phyloP scores from a whole-genome alignment of 139 green algal species.

The Chlorella sp. region DNA sequence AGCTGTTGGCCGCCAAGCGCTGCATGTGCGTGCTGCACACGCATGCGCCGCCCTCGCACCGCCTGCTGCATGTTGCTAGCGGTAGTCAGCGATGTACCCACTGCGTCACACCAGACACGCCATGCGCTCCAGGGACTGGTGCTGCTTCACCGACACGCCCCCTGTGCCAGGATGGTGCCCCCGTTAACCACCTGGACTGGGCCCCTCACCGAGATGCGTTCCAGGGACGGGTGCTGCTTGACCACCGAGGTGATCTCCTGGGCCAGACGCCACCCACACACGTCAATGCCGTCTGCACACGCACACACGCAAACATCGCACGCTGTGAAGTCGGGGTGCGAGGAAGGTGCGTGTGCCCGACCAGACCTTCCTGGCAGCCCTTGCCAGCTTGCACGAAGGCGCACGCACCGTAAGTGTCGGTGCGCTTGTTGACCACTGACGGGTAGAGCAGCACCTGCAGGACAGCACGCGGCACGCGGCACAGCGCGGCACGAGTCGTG shows the following conservation, averaged over 20 bases:
- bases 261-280: slow-evolving; percentile 65
- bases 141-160: too few species aligned
- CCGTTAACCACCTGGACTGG: too few species aligned
- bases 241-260: slow-evolving; percentile 57
- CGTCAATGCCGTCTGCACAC: slow-evolving; percentile 66
- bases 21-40: background rate
- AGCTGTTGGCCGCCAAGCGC: background rate
- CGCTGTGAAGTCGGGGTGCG: background rate
- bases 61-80: background rate
- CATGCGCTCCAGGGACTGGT: background rate
- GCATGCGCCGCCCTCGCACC: background rate
- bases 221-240: slow-evolving; percentile 35
- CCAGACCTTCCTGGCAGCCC: background rate
- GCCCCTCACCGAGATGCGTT: slow-evolving; percentile 64
- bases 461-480: too few species aligned
- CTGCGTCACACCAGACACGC: background rate
- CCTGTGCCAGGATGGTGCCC: too few species aligned
- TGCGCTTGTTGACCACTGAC: slow-evolving; percentile 31
- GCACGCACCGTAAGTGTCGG: slow-evolving; percentile 20
- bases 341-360: background rate
- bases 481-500: background rate
- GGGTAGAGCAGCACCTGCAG: slow-evolving; percentile 33
- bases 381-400: background rate
- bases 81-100: background rate
- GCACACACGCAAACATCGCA: background rate